Evolutionary conservation across 495 filamentous ascomycete species (phyloP).

Genomic region (Amorphotheca resinae): DNA sequence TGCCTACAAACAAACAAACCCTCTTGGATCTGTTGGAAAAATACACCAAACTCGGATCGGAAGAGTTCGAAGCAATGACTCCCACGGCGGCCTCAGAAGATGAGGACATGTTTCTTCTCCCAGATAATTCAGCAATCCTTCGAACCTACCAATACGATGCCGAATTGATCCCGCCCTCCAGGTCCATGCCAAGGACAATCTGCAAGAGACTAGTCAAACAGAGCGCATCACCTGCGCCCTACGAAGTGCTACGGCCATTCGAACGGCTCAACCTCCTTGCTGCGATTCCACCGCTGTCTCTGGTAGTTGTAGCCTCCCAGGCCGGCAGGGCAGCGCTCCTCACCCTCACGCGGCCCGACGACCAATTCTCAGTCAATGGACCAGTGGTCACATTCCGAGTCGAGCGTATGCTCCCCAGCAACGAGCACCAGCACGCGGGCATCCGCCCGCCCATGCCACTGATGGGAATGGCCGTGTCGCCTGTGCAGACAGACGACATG

Average conservation of each 20-base stretch:
- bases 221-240: not conserved
- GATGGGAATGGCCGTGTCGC: conserved; percentile 34
- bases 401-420: conserved; percentile 39
- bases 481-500: conserved; percentile 19
- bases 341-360: conserved; percentile 42
- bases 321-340: conserved; percentile 65
- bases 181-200: conserved; percentile 7
- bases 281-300: conserved; percentile 64
- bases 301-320: conserved; percentile 62
- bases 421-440: conserved; percentile 3
- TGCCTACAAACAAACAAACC: too few relatives aligned
- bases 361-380: not conserved
- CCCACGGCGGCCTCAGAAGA: too few relatives aligned
- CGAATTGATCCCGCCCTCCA: conserved; percentile 39
- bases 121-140: conserved; percentile 29
- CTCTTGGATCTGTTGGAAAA: too few relatives aligned
- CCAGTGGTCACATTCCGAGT: conserved; percentile 32
- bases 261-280: conserved; percentile 23
- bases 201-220: conserved; percentile 13
- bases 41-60: too few relatives aligned
- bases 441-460: conserved; percentile 24
- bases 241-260: not conserved
- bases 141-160: conserved; percentile 47
- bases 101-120: too few relatives aligned
- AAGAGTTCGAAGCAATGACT: too few relatives aligned